These are phyloP conservation scores for Xylariales sp. DNA, from an alignment of 2,329 filamentous ascomycete species.

Conservation along the genomic window DNA sequence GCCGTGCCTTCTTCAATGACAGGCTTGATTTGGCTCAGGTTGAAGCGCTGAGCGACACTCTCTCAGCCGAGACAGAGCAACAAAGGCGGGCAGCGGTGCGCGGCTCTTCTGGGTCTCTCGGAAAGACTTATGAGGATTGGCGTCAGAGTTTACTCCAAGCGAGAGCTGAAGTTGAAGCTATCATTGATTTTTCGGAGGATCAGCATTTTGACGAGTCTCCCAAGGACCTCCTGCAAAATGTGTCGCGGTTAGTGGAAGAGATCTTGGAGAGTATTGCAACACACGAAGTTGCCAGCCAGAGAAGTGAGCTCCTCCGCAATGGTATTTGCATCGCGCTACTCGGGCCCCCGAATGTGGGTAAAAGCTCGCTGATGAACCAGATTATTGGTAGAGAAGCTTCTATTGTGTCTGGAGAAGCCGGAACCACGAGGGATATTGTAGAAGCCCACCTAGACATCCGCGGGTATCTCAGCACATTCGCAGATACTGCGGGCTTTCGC, in stretches of 20 bases:
- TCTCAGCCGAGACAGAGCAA: constrained; percentile 79
- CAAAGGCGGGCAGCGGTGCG: constrained; percentile 83
- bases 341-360: constrained; percentile 90
- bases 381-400: constrained; percentile 90
- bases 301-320: constrained; percentile 76
- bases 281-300: constrained; percentile 73
- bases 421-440: constrained; percentile 90
- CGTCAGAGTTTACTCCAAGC: constrained; percentile 71
- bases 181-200: constrained; percentile 97
- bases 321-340: constrained; percentile 85
- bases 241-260: constrained; percentile 57
- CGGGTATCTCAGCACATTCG: constrained; percentile 89
- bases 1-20: constrained; percentile 82
- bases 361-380: constrained; percentile 87
- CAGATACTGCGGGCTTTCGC: constrained; percentile 88
- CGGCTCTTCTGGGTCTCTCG: constrained; percentile 66
- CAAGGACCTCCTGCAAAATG: constrained; percentile 63
- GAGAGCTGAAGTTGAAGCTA: constrained; percentile 84
- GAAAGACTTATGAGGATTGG: constrained; percentile 79
- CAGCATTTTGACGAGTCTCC: constrained; percentile 94
- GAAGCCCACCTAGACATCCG: constrained; percentile 86
- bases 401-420: constrained; percentile 89
- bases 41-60: constrained; percentile 58
- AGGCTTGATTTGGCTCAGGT: constrained; percentile 84
- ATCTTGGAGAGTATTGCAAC: constrained; percentile 61